Evolutionary conservation across 495 filamentous ascomycete species (phyloP).

Genomic region (Darksidea phi): DNA sequence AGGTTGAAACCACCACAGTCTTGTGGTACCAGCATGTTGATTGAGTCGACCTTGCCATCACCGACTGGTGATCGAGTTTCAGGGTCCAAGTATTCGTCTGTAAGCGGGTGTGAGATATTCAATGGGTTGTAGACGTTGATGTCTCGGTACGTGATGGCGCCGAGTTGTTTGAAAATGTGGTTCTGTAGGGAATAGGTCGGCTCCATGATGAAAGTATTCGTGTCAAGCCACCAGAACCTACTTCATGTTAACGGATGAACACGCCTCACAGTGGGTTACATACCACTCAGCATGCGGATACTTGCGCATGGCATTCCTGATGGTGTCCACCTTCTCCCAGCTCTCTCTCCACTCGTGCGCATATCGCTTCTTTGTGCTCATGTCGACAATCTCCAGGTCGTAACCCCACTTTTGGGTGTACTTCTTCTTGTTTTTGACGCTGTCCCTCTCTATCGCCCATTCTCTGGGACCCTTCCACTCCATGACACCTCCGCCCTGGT

Average conservation of each 20-base stretch:
- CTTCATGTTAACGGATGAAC: constrained; percentile 15
- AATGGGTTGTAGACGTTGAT: constrained; percentile 95
- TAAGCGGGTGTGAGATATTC: constrained; percentile 83
- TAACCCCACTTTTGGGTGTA: constrained; percentile 91
- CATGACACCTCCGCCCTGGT: constrained; percentile 96
- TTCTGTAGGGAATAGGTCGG: constrained; percentile 83
- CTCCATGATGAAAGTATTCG: constrained; percentile 98
- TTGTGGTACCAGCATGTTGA: constrained; percentile 86
- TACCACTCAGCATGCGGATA: constrained; percentile 97
- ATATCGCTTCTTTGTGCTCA: constrained; percentile 97
- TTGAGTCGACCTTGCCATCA: constrained; percentile 68
- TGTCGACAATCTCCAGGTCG: constrained; percentile 91
- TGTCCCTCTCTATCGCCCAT: constrained; percentile 97
- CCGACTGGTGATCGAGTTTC: constrained; percentile 68
- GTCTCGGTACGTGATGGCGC: constrained; percentile 80
- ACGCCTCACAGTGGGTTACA: constrained; percentile 32
- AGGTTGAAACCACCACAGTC: constrained; percentile 97
- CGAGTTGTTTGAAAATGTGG: constrained; percentile 83
- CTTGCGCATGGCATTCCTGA: constrained; percentile 86
- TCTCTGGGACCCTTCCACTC: constrained; percentile 97
- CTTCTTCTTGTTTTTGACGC: constrained; percentile 86
- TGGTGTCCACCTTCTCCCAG: constrained; percentile 98
- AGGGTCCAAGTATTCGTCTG: constrained; percentile 70
- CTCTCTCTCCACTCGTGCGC: constrained; percentile 99
- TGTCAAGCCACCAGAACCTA: constrained; percentile 99